These are phyloP conservation scores for Babesia bovis DNA, from an alignment of 169 alveolate species.

Conservation along the genomic window DNA sequence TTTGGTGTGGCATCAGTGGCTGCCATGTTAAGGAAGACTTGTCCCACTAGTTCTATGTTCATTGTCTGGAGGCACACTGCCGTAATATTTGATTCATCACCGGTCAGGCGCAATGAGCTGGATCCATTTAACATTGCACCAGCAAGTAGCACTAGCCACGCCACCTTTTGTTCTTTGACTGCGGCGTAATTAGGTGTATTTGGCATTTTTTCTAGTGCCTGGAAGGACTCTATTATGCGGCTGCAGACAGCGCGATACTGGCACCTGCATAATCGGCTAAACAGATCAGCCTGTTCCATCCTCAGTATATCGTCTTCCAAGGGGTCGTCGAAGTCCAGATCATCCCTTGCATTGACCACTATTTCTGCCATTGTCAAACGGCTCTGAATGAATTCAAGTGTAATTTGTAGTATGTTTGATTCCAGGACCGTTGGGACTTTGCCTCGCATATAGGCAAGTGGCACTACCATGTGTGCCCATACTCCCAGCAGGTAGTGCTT, in stretches of 20 bases:
- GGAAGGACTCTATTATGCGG: slow-evolving; percentile 39
- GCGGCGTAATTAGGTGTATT: slow-evolving; percentile 31
- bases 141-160: slow-evolving; percentile 76
- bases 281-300: slow-evolving; percentile 80
- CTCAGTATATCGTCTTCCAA: slow-evolving; percentile 75
- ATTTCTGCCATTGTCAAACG: slow-evolving; percentile 80
- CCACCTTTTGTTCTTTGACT: slow-evolving; percentile 70
- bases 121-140: slow-evolving; percentile 79
- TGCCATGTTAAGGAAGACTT: slow-evolving; percentile 76
- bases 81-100: slow-evolving; percentile 53
- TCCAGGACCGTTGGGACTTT: slow-evolving; percentile 82
- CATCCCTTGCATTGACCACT: slow-evolving; percentile 64
- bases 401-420: slow-evolving; percentile 74
- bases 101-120: slow-evolving; percentile 63
- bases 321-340: slow-evolving; percentile 64
- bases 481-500: slow-evolving; percentile 89
- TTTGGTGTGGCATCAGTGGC: slow-evolving; percentile 67
- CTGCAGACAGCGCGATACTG: slow-evolving; percentile 64
- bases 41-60: slow-evolving; percentile 80
- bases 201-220: slow-evolving; percentile 24
- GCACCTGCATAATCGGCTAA: slow-evolving; percentile 78
- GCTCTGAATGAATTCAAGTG: slow-evolving; percentile 78
- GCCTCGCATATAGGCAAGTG: slow-evolving; percentile 81
- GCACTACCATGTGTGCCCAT: slow-evolving; percentile 91
- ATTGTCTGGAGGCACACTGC: slow-evolving; percentile 64